Percentiles rank a stretch among this genome's conserved stretches.
Evolutionary conservation across 345 rosid species (phyloP).

Genomic region (Viola odorata): DNA sequence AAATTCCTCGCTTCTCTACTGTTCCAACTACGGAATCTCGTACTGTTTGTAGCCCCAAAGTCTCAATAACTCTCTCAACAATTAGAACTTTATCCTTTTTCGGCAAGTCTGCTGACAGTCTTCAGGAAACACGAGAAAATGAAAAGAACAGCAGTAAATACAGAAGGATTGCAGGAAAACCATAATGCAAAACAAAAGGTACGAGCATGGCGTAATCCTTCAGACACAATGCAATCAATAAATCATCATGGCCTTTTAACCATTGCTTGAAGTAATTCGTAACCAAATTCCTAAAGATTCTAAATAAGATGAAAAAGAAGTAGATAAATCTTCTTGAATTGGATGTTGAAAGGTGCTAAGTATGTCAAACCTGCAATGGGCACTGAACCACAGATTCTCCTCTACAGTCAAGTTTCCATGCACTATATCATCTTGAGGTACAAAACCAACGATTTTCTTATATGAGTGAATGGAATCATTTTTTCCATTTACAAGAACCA

Average conservation of each 20-base stretch:
- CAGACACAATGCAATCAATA: background rate
- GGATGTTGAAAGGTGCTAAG: conserved; percentile 3
- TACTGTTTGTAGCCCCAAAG: conserved; percentile 79
- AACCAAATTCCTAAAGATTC: background rate
- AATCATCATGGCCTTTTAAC: background rate
- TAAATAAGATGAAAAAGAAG: background rate
- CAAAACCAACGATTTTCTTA: conserved; percentile 83
- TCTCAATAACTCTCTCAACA: conserved; percentile 85
- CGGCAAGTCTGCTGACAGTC: conserved; percentile 58
- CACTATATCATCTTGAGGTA: conserved; percentile 92
- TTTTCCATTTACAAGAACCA: conserved; percentile 70
- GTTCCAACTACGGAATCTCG: conserved; percentile 89
- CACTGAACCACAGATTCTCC: conserved; percentile 95
- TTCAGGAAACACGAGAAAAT: conserved; percentile 24
- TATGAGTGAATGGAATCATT: conserved; percentile 66
- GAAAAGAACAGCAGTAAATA: conserved; percentile 6
- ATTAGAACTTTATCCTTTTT: conserved; percentile 78
- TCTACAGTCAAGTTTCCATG: conserved; percentile 97
- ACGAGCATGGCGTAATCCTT: background rate
- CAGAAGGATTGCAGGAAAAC: background rate
- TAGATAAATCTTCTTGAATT: background rate
- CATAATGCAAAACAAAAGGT: conserved; percentile 3
- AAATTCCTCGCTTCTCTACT: conserved; percentile 87
- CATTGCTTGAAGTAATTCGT: background rate
- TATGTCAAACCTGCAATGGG: conserved; percentile 58